Conservation (phyloP, 1,284 basidiomycete species). For the Kalmanozyma brasiliensis region DNA sequence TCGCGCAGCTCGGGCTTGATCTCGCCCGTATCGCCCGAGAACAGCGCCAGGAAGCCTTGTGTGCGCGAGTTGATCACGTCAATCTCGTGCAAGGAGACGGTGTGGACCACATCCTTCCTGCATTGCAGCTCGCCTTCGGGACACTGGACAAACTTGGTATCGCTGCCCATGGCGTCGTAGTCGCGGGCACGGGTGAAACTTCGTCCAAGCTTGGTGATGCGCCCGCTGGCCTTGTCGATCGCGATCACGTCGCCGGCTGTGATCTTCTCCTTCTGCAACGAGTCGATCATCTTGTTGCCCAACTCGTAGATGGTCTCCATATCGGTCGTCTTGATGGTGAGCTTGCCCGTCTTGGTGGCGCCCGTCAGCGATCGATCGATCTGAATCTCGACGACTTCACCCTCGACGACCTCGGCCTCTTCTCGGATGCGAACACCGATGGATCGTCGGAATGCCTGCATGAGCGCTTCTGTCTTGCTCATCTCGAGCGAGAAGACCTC, state of each 20-base stretch:
- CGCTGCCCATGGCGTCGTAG: constrained; percentile 92
- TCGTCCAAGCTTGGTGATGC: constrained; percentile 93
- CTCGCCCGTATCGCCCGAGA: constrained; percentile 88
- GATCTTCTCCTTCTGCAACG: constrained; percentile 94
- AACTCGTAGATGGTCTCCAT: constrained; percentile 99
- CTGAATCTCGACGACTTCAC: constrained; percentile 98
- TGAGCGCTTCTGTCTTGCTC: constrained; percentile 98
- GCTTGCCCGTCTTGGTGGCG: constrained; percentile 95
- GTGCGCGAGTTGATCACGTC: constrained; percentile 99
- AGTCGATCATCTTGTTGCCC: constrained; percentile 99
- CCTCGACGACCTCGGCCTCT: constrained; percentile 96
- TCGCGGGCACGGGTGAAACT: constrained; percentile 95
- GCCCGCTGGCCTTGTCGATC: constrained; percentile 96
- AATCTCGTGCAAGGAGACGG: constrained; percentile 96
- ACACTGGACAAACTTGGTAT: constrained; percentile 97
- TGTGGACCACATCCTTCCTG: constrained; percentile 94
- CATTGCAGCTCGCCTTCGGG: constrained; percentile 98
- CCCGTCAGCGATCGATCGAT: constrained; percentile 97
- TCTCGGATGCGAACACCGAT: constrained; percentile 98
- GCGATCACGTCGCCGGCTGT: constrained; percentile 94
- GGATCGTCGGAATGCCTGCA: constrained; percentile 91
- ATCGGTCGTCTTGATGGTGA: constrained; percentile 98
- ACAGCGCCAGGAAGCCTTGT: constrained; percentile 80
- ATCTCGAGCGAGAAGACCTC: constrained; percentile 95
- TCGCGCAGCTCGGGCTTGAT: constrained; percentile 97